phyloP scores from a whole-genome alignment of 1,284 basidiomycete species.

The Ganoderma lucidum region DNA sequence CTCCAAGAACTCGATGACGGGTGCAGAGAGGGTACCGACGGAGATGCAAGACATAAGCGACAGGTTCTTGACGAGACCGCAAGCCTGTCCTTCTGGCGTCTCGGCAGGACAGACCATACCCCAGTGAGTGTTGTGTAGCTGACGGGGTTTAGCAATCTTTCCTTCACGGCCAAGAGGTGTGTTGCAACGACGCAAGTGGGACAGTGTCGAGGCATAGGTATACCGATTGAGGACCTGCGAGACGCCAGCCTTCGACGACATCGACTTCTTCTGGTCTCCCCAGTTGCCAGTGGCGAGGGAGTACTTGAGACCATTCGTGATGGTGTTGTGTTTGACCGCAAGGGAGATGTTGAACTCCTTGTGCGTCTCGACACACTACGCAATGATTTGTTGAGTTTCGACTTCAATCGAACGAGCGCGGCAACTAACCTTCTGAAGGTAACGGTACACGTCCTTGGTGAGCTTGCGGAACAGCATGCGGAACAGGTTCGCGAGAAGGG shows the following conservation, averaged over 20 bases:
- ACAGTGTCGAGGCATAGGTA: slow-evolving; percentile 98
- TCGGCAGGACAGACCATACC: slow-evolving; percentile 99
- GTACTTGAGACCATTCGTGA: slow-evolving; percentile 98
- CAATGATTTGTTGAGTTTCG: slow-evolving; percentile 21
- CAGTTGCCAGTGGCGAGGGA: slow-evolving; percentile 99
- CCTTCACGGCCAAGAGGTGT: slow-evolving; percentile 98
- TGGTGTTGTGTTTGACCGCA: slow-evolving; percentile 96
- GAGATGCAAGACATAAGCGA: slow-evolving; percentile 99
- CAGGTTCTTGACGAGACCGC: slow-evolving; percentile 98
- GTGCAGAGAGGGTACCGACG: slow-evolving; percentile 95
- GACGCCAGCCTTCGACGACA: slow-evolving; percentile 97
- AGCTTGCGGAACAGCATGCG: slow-evolving; percentile 98
- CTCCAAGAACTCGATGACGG: slow-evolving; percentile 98
- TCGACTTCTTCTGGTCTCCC: slow-evolving; percentile 99
- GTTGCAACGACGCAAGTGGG: slow-evolving; percentile 97
- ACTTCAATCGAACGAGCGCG: slow-evolving; percentile 10
- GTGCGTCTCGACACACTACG: slow-evolving; percentile 94
- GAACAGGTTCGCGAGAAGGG: slow-evolving; percentile 94
- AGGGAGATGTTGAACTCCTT: slow-evolving; percentile 94
- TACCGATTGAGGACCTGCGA: slow-evolving; percentile 99
- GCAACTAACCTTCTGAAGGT: slow-evolving; percentile 87
- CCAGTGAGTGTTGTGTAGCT: slow-evolving; percentile 99
- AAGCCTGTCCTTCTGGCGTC: slow-evolving; percentile 99
- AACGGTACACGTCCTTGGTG: slow-evolving; percentile 96
- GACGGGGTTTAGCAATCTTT: slow-evolving; percentile 99